phyloP scores from a whole-genome alignment of 2,329 filamentous ascomycete genomes.

The Myriosclerotinia scirpicola region DNA sequence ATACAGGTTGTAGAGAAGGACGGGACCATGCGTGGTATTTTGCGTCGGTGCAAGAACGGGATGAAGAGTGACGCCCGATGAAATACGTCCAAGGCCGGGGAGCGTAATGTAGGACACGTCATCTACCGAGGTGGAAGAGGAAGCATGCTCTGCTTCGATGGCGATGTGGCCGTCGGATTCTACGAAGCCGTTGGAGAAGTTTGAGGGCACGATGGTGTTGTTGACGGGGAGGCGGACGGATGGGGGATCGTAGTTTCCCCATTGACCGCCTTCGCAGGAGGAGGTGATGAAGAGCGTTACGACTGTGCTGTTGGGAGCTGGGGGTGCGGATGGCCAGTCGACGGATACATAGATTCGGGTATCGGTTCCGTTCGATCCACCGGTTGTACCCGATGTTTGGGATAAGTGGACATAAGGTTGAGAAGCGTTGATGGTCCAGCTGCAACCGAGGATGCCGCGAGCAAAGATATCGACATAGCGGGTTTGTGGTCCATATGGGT shows the following conservation, averaged over 20 bases:
- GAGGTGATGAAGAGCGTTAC: conserved; percentile 55
- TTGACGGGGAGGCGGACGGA: conserved; percentile 56
- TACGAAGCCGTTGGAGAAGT: conserved; percentile 58
- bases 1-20: conserved; percentile 61
- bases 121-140: conserved; percentile 45
- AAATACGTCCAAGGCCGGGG: conserved; percentile 56
- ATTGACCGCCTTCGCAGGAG: conserved; percentile 42
- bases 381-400: conserved; percentile 51
- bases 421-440: conserved; percentile 52
- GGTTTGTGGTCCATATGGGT: conserved; percentile 55
- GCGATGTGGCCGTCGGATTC: conserved; percentile 60
- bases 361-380: conserved; percentile 49
- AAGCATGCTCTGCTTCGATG: conserved; percentile 54
- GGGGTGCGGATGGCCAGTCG: conserved; percentile 53
- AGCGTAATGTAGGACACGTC: conserved; percentile 51
- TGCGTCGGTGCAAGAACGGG: conserved; percentile 54
- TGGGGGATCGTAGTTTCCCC: conserved; percentile 48
- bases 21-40: conserved; percentile 50
- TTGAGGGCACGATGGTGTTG: conserved; percentile 49
- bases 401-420: conserved; percentile 54
- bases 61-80: conserved; percentile 57
- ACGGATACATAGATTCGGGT: conserved; percentile 54
- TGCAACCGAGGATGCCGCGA: conserved; percentile 53
- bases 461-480: conserved; percentile 66
- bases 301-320: conserved; percentile 45